Evolutionary conservation across 306 rosid genomes (phyloP), one percentile per base, ranked within the genome.

Genomic region (Trichosanthes cucumerina): DNA sequence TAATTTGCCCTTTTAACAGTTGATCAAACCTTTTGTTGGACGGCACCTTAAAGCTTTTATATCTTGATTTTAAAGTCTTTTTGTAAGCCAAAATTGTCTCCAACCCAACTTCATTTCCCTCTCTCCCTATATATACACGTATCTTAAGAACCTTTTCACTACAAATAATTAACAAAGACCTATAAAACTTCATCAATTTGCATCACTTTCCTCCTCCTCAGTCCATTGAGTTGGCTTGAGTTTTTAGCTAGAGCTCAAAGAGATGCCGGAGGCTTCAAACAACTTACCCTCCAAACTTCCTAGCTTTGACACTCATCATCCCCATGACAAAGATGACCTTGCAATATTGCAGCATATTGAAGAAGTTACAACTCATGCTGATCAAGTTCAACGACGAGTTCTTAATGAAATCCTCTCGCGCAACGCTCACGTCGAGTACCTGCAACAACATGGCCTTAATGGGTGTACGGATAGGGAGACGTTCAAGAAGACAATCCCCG

Each of bases 401-500:
- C 85, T 90, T 2, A 63, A 75, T 19, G 90, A 88, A 79, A 90
- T 90, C 80, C 92, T 90, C 43, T 78, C 83, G 21, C 72, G 79
- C n/a, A 88, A 50, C 60, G 83, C 92, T 63, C 41, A 31, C 2
- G 90, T 76, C 59, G 92, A 90, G 85, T 90, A 90, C 86, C 78
- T 88, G 38, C 79, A 82, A 62, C 78, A 83, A 4, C 88, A 88
- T 68, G 86, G 89, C 75, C 85, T 88, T 8, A 38, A 82, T 31
- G 89, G 88, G 2, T 43, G 13, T 52, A 79, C 72, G 0, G 87
- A 88, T 49, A 75, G 76, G 66, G 79, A 85, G 31, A 79, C 78
- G 18, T 90, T 88, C 88, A 90, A 88, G 78, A 86, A 79, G 64
- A 80, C 79, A n/a, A 47, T 88, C 52, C 92, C 94, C 50, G 81